Evolutionary conservation across 2,329 filamentous ascomycete species (phyloP), one percentile per base, ranked within the genome.

Genomic region (Talaromyces sp.): DNA sequence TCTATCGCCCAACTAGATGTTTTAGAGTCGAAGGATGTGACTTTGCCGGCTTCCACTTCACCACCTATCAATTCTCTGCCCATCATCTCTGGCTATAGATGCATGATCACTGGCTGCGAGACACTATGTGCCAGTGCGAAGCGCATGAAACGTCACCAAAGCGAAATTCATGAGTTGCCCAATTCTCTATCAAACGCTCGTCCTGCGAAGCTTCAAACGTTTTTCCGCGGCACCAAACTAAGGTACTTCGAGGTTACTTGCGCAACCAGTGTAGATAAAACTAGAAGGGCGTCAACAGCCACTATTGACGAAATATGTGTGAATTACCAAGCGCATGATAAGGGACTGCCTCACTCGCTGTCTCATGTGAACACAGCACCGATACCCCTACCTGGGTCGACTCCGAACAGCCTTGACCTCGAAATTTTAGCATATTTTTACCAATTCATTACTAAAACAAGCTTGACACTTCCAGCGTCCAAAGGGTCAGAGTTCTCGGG

Each of bases 151-250:
- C 26, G 32, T 14, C 58, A 60, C 46, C 53, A 55, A 53, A 57
- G 32, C 14, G 54, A 53, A 46, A 11, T 8, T 27, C 58, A 60
- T 49, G 49, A 21, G 13, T 21, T 53, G 26, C n/a, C 19, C 8
- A 19, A 56, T 46, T 49, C 46, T n/a, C 31, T 13, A 14, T 17
- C 8, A 7, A 56, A n/a, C 56, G 54, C 54, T 1, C 10, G 27
- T 5, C n/a, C 58, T 7, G 58, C 56, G 26, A 6, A 54, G 41
- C 24, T 60, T 24, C 58, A 60, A 55, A 60, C 58, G 2, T 60
- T 60, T 19, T 60, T 60, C 19, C 54, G 58, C 11, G 58, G 58
- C n/a, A 60, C 58, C 13, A 60, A 60, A 19, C 13, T 60, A 3
- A 41, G 35, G 49, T 60, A 60, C 52, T 57, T 60, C 35, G 58